These are phyloP conservation scores for Gnomoniopsis smithogilvyi DNA, from an alignment of 2,329 filamentous ascomycete genomes.

Conservation along the genomic window DNA sequence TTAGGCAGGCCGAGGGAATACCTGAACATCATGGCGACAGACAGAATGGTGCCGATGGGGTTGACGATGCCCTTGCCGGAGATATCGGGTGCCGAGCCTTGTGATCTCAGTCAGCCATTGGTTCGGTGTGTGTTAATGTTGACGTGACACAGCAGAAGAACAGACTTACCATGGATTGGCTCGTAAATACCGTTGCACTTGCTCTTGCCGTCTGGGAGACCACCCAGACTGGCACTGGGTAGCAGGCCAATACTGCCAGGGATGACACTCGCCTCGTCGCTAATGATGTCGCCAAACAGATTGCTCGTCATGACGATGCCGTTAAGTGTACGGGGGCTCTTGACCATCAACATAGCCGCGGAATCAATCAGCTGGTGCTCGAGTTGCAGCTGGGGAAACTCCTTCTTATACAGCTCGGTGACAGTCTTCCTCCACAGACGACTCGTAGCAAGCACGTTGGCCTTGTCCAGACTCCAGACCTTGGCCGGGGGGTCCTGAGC, in stretches of 20 bases:
- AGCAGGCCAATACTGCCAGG: conserved; percentile 85
- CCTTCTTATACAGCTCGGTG: conserved; percentile 76
- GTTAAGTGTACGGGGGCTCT: conserved; percentile 84
- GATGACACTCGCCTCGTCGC: conserved; percentile 92
- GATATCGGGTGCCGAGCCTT: conserved; percentile 88
- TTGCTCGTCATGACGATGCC: conserved; percentile 92
- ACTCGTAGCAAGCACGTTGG: conserved; percentile 89
- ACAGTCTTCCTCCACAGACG: conserved; percentile 87
- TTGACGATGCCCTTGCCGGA: conserved; percentile 89
- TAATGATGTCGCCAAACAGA: conserved; percentile 93
- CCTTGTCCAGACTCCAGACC: conserved; percentile 91
- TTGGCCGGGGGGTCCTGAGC: conserved; percentile 71
- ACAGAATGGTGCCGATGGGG: conserved; percentile 87
- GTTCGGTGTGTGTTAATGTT: not conserved
- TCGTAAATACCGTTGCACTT: conserved; percentile 95
- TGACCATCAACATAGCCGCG: conserved; percentile 97
- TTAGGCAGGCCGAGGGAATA: conserved; percentile 81
- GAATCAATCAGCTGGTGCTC: conserved; percentile 92
- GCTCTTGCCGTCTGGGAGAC: conserved; percentile 79
- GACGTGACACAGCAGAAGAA: not conserved
- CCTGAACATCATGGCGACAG: conserved; percentile 91
- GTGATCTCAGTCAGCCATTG: not conserved
- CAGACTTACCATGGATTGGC: conserved; percentile 79
- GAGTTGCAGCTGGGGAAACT: conserved; percentile 83
- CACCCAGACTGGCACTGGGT: conserved; percentile 82